Conservation (phyloP, 225 moss, liverwort and hornwort species). For the Sphagnum tenellum region DNA sequence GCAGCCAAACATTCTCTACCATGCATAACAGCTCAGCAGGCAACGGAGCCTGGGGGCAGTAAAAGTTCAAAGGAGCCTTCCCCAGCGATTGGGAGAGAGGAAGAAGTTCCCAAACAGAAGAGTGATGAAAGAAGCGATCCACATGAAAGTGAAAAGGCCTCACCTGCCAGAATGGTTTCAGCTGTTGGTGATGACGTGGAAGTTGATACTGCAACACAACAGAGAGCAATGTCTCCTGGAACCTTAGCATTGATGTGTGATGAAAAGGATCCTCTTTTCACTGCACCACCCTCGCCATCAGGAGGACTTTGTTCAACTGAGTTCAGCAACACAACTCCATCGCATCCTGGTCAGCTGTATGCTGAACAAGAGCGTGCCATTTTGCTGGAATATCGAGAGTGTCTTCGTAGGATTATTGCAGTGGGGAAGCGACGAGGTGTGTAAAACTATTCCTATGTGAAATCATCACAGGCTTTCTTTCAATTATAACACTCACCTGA, state of each 20-base stretch:
- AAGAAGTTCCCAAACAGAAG: slow-evolving; percentile 3
- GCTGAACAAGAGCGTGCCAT: slow-evolving; percentile 46
- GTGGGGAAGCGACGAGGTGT: slow-evolving; percentile 48
- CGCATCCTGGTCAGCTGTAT: slow-evolving; percentile 28
- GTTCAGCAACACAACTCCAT: slow-evolving; percentile 16
- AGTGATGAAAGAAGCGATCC: slow-evolving; percentile 19
- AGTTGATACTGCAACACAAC: slow-evolving; percentile 12
- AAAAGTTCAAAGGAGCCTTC: slow-evolving; percentile 13
- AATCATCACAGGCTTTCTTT: slow-evolving; percentile 2
- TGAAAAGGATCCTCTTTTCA: slow-evolving; percentile 51
- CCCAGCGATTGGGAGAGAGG: slow-evolving; percentile 11
- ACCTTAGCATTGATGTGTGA: slow-evolving; percentile 61
- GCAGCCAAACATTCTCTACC: slow-evolving; percentile 30
- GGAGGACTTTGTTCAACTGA: slow-evolving; percentile 24
- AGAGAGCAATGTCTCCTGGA: slow-evolving; percentile 49
- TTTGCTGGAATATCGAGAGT: slow-evolving; percentile 39
- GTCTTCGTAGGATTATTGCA: slow-evolving; percentile 35
- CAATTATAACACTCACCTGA: background rate
- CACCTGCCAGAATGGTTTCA: slow-evolving; percentile 10
- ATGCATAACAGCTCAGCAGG: slow-evolving; percentile 10
- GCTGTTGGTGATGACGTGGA: slow-evolving; percentile 24
- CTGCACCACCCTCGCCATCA: slow-evolving; percentile 42
- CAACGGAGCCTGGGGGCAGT: slow-evolving; percentile 29
- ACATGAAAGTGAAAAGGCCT: slow-evolving; percentile 14
- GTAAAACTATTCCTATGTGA: background rate